phyloP scores from a whole-genome alignment of 352 stramenopile species.

The Phytophthora citricola region DNA sequence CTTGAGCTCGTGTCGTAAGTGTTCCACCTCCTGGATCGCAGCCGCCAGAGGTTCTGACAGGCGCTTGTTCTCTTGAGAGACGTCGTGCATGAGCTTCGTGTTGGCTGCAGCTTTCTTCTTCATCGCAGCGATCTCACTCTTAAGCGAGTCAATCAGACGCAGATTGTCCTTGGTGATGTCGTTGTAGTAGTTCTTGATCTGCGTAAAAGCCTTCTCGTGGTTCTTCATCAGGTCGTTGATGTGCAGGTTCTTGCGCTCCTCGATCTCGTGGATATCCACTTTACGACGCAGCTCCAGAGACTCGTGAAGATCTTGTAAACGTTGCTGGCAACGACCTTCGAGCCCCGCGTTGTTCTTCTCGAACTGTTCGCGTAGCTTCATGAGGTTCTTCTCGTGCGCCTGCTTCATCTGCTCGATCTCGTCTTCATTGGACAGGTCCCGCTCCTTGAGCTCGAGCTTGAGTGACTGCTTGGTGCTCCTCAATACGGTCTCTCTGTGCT shows the following conservation, averaged over 20 bases:
- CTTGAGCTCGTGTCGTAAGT: constrained; percentile 89
- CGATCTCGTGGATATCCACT: constrained; percentile 94
- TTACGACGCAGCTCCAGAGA: constrained; percentile 93
- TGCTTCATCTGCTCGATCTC: constrained; percentile 92
- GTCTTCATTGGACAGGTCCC: constrained; percentile 87
- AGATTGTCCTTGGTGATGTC: constrained; percentile 96
- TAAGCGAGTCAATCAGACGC: constrained; percentile 92
- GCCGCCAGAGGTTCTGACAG: constrained; percentile 88
- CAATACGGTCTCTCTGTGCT: constrained; percentile 69
- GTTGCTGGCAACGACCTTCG: constrained; percentile 69
- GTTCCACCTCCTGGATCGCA: constrained; percentile 90
- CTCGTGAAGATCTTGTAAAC: constrained; percentile 75
- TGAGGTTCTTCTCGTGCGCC: constrained; percentile 93
- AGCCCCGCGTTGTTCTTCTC: constrained; percentile 87
- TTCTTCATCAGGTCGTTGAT: constrained; percentile 96
- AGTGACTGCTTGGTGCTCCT: constrained; percentile 77
- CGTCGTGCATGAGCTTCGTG: constrained; percentile 94
- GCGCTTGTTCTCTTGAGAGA: constrained; percentile 93
- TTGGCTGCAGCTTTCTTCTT: constrained; percentile 92
- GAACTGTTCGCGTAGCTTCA: constrained; percentile 92
- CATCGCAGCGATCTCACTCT: constrained; percentile 93
- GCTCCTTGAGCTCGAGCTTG: constrained; percentile 85
- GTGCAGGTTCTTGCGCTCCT: constrained; percentile 95
- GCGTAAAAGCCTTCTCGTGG: constrained; percentile 92
- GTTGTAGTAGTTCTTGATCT: constrained; percentile 98